Percentiles rank a stretch among this genome's conserved stretches.
Evolutionary conservation across 495 filamentous ascomycete genomes (phyloP).

Genomic region (Alectoria sarmentosa): DNA sequence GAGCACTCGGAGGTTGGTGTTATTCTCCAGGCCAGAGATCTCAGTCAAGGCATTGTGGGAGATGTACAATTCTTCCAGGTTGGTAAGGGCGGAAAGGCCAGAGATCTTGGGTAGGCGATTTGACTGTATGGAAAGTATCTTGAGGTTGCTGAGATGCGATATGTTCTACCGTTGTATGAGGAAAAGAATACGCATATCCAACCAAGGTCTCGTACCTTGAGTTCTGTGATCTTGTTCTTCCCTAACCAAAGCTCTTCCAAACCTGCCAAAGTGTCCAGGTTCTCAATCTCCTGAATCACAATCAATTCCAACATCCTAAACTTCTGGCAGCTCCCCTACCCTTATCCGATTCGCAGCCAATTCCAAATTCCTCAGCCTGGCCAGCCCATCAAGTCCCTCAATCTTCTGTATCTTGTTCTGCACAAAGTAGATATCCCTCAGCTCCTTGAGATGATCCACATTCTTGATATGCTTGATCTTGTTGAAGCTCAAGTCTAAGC

Average conservation of each 20-base stretch:
- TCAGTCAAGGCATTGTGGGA: constrained; percentile 90
- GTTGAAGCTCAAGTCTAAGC: constrained; percentile 92
- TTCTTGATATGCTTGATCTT: constrained; percentile 98
- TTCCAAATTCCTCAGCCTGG: constrained; percentile 72
- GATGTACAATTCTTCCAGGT: constrained; percentile 92
- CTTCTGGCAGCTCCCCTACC: constrained; percentile 31
- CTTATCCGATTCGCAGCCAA: constrained; percentile 87
- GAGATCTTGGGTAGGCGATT: constrained; percentile 82
- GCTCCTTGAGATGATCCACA: constrained; percentile 65
- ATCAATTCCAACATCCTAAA: constrained; percentile 6
- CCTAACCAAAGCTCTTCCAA: constrained; percentile 92
- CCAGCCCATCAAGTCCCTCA: constrained; percentile 73
- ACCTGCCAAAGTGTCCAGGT: constrained; percentile 65
- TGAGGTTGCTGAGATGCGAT: constrained; percentile 64
- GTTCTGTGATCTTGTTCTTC: constrained; percentile 92
- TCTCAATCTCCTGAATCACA: constrained; percentile 65
- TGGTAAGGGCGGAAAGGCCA: constrained; percentile 62
- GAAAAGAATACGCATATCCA: background rate
- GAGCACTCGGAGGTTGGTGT: constrained; percentile 63
- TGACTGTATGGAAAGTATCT: constrained; percentile 91
- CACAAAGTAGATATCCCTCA: constrained; percentile 87
- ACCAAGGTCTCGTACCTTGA: constrained; percentile 45
- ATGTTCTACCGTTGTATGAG: constrained; percentile 44
- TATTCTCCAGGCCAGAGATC: constrained; percentile 67
- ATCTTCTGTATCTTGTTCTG: constrained; percentile 89